Evolutionary conservation across 2,329 filamentous ascomycete genomes (phyloP), one percentile per base, ranked within the genome.

Genomic region (Colletotrichum musicola): DNA sequence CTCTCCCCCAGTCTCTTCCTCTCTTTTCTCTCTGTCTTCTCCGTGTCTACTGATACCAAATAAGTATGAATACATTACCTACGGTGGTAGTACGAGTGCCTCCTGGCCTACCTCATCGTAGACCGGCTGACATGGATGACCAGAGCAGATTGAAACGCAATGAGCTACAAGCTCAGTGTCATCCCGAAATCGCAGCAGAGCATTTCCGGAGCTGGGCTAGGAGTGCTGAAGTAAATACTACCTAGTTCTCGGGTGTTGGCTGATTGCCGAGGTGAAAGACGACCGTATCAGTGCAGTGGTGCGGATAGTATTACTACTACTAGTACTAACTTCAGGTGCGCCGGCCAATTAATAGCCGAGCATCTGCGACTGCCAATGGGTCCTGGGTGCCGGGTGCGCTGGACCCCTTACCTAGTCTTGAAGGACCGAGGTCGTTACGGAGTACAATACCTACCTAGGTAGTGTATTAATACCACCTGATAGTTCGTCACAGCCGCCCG

Each of bases 321-420:
- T 42, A 42, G 12, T 42, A 42, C 4, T 14, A 42, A 10, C 40
- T 42, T 42, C 22, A 25, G 22, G 22, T 25, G 30, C 53, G 47
- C 54, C 61, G 47, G 62, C 64, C 20, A 35, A n/a, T 59, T 47
- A 68, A 61, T 68, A 68, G 44, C 65, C 65, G 65, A 68, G 42
- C 47, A 47, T 42, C 62, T 46, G 47, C 54, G 7, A n/a, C 16
- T 59, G 42, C 56, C 4, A 25, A 25, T 9, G 7, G 30, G 30
- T 10, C 44, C 57, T 20, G 57, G 57, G 46, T 40, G 25, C 44
- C 44, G 18, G 25, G 47, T 25, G 22, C 22, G 22, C 22, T 25
- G 22, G 4, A 25, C 22, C 22, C 22, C 22, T 22, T 22, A 22
- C 27, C 30, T 16, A 20, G 46, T 59, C 49, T 46, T 40, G 53